Evolutionary conservation across 192 early-diverging fungal species (phyloP).

Genomic region (Entomortierella parvispora): DNA sequence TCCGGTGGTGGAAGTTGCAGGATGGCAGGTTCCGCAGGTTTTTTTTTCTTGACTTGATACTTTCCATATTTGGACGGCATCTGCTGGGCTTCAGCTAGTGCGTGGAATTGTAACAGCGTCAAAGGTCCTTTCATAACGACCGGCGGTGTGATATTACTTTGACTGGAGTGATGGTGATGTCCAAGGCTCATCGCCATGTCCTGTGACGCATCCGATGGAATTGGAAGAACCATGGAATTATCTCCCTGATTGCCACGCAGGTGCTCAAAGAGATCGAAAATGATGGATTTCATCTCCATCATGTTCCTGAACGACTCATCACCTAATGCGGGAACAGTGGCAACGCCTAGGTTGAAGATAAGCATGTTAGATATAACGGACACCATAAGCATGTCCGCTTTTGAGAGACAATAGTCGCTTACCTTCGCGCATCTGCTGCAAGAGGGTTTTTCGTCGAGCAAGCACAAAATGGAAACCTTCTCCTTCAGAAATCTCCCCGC

Average conservation of each 20-base stretch:
- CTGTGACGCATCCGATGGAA: slow-evolving; percentile 43
- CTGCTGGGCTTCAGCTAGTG: slow-evolving; percentile 56
- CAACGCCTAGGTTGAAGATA: slow-evolving; percentile 17
- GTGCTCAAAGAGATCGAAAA: slow-evolving; percentile 44
- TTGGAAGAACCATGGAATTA: slow-evolving; percentile 27
- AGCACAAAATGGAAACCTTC: slow-evolving; percentile 59
- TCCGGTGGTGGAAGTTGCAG: slow-evolving; percentile 57
- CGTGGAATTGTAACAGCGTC: slow-evolving; percentile 28
- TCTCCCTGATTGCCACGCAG: slow-evolving; percentile 32
- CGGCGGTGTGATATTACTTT: slow-evolving; percentile 55
- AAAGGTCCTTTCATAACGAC: slow-evolving; percentile 47
- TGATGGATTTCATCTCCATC: slow-evolving; percentile 46
- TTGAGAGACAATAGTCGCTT: slow-evolving; percentile 4
- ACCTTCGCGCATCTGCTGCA: slow-evolving; percentile 54
- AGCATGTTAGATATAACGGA: background rate
- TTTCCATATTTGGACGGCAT: slow-evolving; percentile 65
- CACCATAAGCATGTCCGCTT: background rate
- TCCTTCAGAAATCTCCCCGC: slow-evolving; percentile 59
- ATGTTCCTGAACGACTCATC: slow-evolving; percentile 46
- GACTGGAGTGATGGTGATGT: slow-evolving; percentile 53
- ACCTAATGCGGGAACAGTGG: slow-evolving; percentile 32
- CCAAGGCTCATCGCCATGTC: slow-evolving; percentile 50
- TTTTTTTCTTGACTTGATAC: slow-evolving; percentile 61
- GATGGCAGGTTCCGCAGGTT: slow-evolving; percentile 56
- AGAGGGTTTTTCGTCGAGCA: slow-evolving; percentile 54